Evolutionary conservation across 306 rosid species (phyloP), one percentile per base, ranked within the genome.

Genomic region (Begonia fuchsioides): DNA sequence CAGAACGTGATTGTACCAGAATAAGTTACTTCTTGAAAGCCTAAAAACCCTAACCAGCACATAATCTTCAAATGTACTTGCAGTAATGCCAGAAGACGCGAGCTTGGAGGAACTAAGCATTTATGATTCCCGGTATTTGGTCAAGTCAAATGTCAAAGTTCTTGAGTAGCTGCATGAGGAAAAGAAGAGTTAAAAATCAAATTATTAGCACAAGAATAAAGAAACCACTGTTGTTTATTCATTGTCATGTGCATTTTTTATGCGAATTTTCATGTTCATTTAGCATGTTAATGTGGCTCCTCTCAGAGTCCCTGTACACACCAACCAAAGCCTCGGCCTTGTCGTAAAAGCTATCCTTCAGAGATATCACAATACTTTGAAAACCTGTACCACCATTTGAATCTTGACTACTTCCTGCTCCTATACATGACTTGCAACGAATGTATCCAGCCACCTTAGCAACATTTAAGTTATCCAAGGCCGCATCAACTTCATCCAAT

Each of bases 401-500:
- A 32, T 82, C 98, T 61, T 77, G 86, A 70, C 54, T 75, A 61
- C 39, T 50, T 63, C 98, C 75, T 10, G 86, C 85, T 53, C 87
- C 96, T 61, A 67, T 94, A 32, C 94, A 80, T 39, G 98, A 86
- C 62, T 77, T 92, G 4, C 94, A 58, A 57, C 98, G 98, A 74
- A 92, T 85, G 65, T 85, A 92, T 54, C 98, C 94, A 17, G 98
- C 98, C 58, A 92, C 98, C 78, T 85, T 92, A 0, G 98, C 76
- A 2, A 92, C 98, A 54, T 92, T 92, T 68, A 92, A 73, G 93
- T 92, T 92, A 73, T 92, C 98, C 59, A 92, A 70, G 11, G 98
- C 98, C 54, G 96, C 98, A 69, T 92, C 98, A 40, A 92, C 98
- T 79, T 92, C 98, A 53, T 92, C 98, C 86, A 92, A 65, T 69